Conservation (phyloP, 345 rosid genomes). For the Kernera saxatilis region DNA sequence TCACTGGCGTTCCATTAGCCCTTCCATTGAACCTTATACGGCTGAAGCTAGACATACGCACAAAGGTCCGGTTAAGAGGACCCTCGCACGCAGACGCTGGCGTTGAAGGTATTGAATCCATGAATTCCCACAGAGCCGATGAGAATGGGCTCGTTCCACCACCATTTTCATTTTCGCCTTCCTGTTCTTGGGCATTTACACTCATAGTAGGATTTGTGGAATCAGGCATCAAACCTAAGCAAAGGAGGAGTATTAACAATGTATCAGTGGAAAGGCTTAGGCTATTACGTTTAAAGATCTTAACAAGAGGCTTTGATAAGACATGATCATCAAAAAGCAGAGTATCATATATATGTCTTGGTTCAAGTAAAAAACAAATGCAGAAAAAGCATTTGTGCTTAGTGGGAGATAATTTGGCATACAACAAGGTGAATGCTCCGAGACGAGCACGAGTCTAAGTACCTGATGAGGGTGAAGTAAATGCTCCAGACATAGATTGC, state of each 20-base stretch:
- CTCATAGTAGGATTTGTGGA: conserved; percentile 8
- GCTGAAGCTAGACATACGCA: conserved; percentile 89
- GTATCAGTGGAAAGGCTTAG: conserved; percentile 16
- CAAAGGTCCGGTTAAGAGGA: conserved; percentile 67
- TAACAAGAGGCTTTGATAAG: not conserved
- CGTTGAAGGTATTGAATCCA: conserved; percentile 82
- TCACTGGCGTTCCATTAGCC: conserved; percentile 29
- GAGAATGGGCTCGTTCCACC: conserved; percentile 44
- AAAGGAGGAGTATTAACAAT: not conserved
- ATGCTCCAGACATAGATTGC: conserved; percentile 19
- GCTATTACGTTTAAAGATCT: not conserved
- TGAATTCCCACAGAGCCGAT: conserved; percentile 68
- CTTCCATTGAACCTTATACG: conserved; percentile 44
- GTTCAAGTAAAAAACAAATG: not conserved
- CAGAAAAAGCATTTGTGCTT: not conserved
- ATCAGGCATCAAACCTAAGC: conserved; percentile 23
- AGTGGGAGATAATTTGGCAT: not conserved
- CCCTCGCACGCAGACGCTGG: conserved; percentile 89
- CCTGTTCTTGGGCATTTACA: conserved; percentile 15
- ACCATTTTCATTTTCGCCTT: conserved; percentile 6
- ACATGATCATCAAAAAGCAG: not conserved
- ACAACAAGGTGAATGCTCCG: not conserved
- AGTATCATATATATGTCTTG: not conserved
- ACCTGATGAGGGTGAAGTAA: conserved; percentile 25
- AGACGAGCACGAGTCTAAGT: conserved; percentile 11